A percentile compares a stretch with the other conserved stretches of the same genome.
Evolutionary conservation across 2,329 filamentous ascomycete genomes (phyloP).

Genomic region (Colletotrichum lentis): DNA sequence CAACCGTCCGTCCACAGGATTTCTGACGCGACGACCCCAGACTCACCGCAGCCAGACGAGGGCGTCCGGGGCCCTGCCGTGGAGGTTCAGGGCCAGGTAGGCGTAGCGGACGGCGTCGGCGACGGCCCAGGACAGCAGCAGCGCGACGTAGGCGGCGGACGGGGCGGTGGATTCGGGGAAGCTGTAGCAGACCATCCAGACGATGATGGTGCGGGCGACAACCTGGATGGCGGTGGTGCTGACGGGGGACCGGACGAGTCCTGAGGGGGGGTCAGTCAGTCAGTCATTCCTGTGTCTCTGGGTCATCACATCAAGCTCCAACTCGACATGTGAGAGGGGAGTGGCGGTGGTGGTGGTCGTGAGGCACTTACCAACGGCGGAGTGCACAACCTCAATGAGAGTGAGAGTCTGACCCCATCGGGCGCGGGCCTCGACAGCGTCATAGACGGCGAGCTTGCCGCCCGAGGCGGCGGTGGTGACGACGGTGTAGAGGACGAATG

Average conservation of each 20-base stretch:
- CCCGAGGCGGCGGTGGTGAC: constrained; percentile 60
- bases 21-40: not conserved
- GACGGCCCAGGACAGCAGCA: constrained; percentile 86
- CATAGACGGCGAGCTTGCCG: constrained; percentile 66
- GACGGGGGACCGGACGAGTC: constrained; percentile 84
- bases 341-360: no score
- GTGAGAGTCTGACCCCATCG: constrained; percentile 86
- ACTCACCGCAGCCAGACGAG: constrained; percentile 75
- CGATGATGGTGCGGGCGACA: constrained; percentile 82
- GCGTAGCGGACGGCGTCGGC: constrained; percentile 94
- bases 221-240: constrained; percentile 91
- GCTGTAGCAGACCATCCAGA: constrained; percentile 81
- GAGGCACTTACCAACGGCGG: constrained; percentile 67
- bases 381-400: constrained; percentile 83
- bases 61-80: constrained; percentile 66
- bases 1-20: not conserved
- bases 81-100: constrained; percentile 82
- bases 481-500: constrained; percentile 75
- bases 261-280: constrained; percentile 52
- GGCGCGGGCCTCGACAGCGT: constrained; percentile 70
- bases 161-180: constrained; percentile 72
- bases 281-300: not conserved
- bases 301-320: not conserved
- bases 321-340: no score
- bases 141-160: constrained; percentile 69